Base-by-base conservation (phyloP, 139 green algal species). In the Raphidocelis subcapitata region DNA sequence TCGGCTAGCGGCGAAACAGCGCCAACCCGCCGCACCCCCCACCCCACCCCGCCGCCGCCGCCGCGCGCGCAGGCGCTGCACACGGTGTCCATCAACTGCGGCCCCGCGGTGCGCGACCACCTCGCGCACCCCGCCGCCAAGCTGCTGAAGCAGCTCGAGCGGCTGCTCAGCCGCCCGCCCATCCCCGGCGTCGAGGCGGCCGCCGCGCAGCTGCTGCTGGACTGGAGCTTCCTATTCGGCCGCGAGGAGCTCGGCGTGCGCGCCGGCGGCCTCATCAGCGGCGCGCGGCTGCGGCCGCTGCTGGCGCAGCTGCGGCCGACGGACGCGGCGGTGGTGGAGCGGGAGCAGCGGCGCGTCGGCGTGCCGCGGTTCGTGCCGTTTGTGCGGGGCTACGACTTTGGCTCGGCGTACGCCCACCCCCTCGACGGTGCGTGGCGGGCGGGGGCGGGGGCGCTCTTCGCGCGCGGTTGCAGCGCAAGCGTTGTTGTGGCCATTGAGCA, bases 161-260 rank as follows among this genome's bases (percentile, higher is more conserved):
- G 69, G 26, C 31, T 75, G 28, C 37, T 67, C 26, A 75, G 65
- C 69, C 55, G 12, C 56, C 69, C 12, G 59, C 65, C 56, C 8
- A 49, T 12, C 8, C 69, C 69, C 18, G 69, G 69, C 26, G 69
- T 75, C 2, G 69, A 75, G 31, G 55, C 37, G 41, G 69, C 69
- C 57, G 69, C 56, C 31, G 69, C 69, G 28, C 69, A 75, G 69
- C 57, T 75, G 24, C 69, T 75, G 26, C 55, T 75, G 18, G 69
- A 75, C 28, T 75, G 69, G 69, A 57, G 55, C 21, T 75, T 75
- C 69, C 56, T 75, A 37, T 60, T 61, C 18, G 12, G 41, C 41
- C 41, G 41, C 8, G 41, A 49, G 41, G 41, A 49, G 41, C 41
- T 49, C 12, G 41, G 41, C 41, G 41, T 12, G 8, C 41, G 41